These are phyloP conservation scores for Chamaecyparis obtusa DNA, from an alignment of 75 land plant genomes.

Conservation along the genomic window DNA sequence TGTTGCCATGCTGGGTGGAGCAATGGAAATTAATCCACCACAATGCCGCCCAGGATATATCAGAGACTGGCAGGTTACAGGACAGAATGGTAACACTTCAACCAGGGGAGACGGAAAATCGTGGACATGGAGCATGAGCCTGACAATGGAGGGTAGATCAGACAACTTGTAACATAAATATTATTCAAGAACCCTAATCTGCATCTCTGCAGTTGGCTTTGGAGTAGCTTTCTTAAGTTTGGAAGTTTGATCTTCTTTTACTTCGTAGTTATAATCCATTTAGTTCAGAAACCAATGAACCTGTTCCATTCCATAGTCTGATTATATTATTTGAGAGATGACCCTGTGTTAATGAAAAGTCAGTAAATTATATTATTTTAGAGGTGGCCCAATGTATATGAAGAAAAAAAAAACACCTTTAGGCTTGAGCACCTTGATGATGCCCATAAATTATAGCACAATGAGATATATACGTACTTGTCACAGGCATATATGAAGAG, in stretches of 20 bases:
- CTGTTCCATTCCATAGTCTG: no score
- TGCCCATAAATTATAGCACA: neutral
- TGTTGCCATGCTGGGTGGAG: constrained; percentile 20
- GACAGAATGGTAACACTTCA: neutral
- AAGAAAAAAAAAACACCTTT: no score
- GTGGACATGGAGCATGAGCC: constrained; percentile 5
- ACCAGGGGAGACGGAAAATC: neutral
- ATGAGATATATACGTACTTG: no score
- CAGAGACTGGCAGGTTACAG: neutral
- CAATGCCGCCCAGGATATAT: constrained; percentile 2
- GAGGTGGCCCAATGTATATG: neutral
- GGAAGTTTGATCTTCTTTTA: neutral
- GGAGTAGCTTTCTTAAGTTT: neutral
- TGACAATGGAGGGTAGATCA: neutral
- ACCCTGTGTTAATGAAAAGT: no score
- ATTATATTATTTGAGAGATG: no score
- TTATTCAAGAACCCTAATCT: neutral
- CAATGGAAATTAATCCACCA: neutral
- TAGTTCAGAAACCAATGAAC: no score
- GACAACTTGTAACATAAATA: neutral
- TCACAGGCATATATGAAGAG: no score
- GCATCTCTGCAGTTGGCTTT: neutral
- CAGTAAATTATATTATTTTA: neutral
- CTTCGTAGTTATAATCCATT: no score
- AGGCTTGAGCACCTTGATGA: neutral